Percentiles rank a stretch among this genome's conserved stretches.
phyloP scores from a whole-genome alignment of 106 monocot species.

The Allium sativum region DNA sequence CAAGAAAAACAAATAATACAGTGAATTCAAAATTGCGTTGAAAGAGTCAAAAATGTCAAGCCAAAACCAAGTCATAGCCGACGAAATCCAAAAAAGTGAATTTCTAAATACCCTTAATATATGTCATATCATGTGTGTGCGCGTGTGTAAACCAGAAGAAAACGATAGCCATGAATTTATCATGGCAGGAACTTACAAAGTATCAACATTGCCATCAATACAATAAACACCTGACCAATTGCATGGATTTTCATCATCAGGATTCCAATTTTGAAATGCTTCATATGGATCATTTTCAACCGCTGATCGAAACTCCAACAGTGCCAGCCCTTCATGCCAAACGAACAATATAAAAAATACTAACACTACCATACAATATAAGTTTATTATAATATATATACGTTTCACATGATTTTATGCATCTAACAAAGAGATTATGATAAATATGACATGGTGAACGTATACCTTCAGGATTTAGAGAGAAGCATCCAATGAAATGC shows the following conservation, averaged over 20 bases:
- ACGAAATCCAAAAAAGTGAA: no score
- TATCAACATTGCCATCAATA: slow-evolving; percentile 57
- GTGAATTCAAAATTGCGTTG: no score
- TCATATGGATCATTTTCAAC: slow-evolving; percentile 62
- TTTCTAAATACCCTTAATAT: no score
- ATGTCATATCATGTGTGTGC: no score
- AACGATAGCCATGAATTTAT: not conserved
- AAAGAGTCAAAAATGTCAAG: no score
- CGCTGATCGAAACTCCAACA: slow-evolving; percentile 56
- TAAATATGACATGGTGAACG: not conserved
- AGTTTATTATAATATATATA: not conserved
- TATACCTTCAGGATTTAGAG: slow-evolving; percentile 51
- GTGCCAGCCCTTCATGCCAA: slow-evolving; percentile 36
- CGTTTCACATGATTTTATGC: no score
- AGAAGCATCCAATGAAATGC: slow-evolving; percentile 21
- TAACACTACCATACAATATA: not conserved
- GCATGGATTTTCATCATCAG: slow-evolving; percentile 43
- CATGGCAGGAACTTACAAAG: slow-evolving; percentile 46
- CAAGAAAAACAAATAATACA: no score
- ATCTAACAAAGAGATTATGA: no score
- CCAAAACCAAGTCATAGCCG: no score
- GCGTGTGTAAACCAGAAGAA: no score
- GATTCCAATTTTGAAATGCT: slow-evolving; percentile 49
- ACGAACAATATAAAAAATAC: not conserved
- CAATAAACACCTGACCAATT: slow-evolving; percentile 65